Base-by-base conservation (phyloP, 331 rosid species). In the Dryas integrifolia region DNA sequence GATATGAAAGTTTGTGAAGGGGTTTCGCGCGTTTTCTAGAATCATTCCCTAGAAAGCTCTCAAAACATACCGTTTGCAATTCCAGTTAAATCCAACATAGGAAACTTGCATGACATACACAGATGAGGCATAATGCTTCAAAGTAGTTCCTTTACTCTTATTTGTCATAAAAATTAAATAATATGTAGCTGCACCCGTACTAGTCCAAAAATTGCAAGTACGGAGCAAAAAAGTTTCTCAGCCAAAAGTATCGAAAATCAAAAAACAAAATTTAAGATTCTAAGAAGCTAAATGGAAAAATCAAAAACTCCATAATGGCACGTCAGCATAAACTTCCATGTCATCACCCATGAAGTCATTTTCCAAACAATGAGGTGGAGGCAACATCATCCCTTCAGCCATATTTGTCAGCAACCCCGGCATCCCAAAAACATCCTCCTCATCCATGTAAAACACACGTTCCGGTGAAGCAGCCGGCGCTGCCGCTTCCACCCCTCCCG, bases 321-420 rank as follows among this genome's bases (percentile, higher is more conserved):
- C 73, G 38, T 89, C 95, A 74, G 81, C 72, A 30, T 79, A 68
- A 15, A n/a, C 70, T 5, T 82, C 96, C 91, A 78, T 64, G 87
- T 94, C 92, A 68, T 74, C 84, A 43, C 30, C 44, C 1, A 70
- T 74, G 16, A 51, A 56, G 9, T 7, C 82, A 18, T 35, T 15
- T 35, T 59, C 83, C 5, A 74, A 57, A 48, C n/a, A 73, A 69
- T 77, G 84, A 26, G 86, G 84, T 0, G 97, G 99, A 11, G 97
- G 88, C 93, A 89, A 63, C 7, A 88, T 67, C 86, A 75, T 85
- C 75, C 83, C 87, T n/a, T 85, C 90, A 40, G 91, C 96, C 99
- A 92, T 88, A 61, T 79, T 79, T 46, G 81, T 77, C 63, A 92
- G 77, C 84, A 79, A 43, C 9, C 82, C 87, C 11, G 90, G 97